Conservation (phyloP, 768 basidiomycete genomes). For the Dentipellis sp. region DNA sequence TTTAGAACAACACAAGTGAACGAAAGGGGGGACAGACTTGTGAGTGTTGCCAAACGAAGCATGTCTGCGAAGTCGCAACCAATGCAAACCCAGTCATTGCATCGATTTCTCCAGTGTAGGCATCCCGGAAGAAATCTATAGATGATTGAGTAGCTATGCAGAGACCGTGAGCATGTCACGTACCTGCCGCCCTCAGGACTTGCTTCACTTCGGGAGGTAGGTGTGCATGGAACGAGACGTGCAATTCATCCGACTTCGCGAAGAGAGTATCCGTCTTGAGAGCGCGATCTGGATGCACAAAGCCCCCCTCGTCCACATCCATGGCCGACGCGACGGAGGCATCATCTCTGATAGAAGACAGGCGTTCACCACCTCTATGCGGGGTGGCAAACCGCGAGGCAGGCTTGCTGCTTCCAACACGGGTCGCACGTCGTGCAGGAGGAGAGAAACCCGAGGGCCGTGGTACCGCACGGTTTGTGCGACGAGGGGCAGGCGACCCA, state of each 20-base stretch:
- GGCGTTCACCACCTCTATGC: slow-evolving; percentile 20
- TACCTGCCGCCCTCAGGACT: slow-evolving; percentile 59
- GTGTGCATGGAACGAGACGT: slow-evolving; percentile 57
- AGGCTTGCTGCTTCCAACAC: slow-evolving; percentile 21
- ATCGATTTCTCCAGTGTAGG: slow-evolving; percentile 65
- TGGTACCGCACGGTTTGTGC: slow-evolving; percentile 10
- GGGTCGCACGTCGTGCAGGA: slow-evolving; percentile 19
- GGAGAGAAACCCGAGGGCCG: slow-evolving; percentile 18
- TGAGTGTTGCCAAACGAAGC: slow-evolving; percentile 79
- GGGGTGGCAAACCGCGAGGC: slow-evolving; percentile 39
- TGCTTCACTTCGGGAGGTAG: slow-evolving; percentile 71
- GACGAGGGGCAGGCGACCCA: slow-evolving; percentile 12
- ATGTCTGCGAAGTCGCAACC: slow-evolving; percentile 60
- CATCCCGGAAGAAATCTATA: slow-evolving; percentile 58
- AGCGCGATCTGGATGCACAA: slow-evolving; percentile 29
- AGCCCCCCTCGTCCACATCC: slow-evolving; percentile 55
- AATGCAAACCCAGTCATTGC: slow-evolving; percentile 65
- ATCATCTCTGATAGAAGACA: slow-evolving; percentile 31
- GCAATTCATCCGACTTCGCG: slow-evolving; percentile 66
- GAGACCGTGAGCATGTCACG: slow-evolving; percentile 10
- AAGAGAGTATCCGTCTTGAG: slow-evolving; percentile 33
- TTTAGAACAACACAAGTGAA: neutral
- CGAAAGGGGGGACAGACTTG: slow-evolving; percentile 31
- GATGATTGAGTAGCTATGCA: neutral
- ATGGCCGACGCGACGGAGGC: slow-evolving; percentile 33